These are phyloP conservation scores for Crithidia brevicula DNA, from an alignment of 208 protist genomes.

Conservation along the genomic window DNA sequence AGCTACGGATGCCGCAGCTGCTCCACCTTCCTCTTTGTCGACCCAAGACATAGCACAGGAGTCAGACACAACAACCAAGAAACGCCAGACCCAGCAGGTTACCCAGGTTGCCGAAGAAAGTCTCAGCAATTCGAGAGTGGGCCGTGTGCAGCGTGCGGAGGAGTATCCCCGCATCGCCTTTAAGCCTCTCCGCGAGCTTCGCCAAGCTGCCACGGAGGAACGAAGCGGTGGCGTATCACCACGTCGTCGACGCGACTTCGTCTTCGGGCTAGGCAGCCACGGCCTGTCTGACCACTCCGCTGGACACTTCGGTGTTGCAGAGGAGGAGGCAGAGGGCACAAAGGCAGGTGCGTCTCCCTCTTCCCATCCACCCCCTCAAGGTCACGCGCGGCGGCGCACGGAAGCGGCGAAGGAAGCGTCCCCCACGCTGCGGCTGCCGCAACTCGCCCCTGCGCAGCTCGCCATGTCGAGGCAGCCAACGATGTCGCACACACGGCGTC, in stretches of 20 bases:
- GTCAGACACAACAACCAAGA: neutral
- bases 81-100: neutral
- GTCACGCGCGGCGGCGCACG: no score
- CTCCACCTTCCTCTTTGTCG: no score
- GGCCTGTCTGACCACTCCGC: conserved; percentile 3
- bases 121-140: neutral
- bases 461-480: neutral
- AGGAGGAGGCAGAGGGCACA: no score
- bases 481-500: neutral
- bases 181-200: neutral
- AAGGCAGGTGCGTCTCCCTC: no score
- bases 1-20: no score
- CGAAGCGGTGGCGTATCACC: neutral
- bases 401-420: neutral
- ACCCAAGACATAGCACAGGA: no score
- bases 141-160: conserved; percentile 7
- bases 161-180: conserved; percentile 18
- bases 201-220: neutral
- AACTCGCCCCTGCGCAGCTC: neutral
- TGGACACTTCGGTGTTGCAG: no score
- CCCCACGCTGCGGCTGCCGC: neutral
- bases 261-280: conserved; percentile 26
- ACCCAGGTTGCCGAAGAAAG: neutral
- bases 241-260: neutral
- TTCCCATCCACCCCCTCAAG: no score